phyloP scores from a whole-genome alignment of 208 protist genomes.

The Leishmania amazonensis region DNA sequence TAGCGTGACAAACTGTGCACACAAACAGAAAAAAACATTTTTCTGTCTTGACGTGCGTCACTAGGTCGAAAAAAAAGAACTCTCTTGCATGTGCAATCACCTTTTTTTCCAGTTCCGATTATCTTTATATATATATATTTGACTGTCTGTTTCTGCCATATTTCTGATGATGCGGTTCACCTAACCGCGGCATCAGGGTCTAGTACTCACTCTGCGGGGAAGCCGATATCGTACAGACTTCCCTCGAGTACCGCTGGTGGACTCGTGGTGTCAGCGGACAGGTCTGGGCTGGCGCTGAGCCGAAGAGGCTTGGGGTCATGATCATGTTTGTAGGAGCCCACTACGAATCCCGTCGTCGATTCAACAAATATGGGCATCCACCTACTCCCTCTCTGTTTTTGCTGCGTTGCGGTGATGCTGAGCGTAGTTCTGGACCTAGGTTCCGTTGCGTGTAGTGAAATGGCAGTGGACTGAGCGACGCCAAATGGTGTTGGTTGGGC shows the following conservation, averaged over 20 bases:
- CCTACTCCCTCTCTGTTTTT: background rate
- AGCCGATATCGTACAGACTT: background rate
- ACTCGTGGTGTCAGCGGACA: background rate
- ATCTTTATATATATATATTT: background rate
- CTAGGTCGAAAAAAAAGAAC: background rate
- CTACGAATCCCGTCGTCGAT: background rate
- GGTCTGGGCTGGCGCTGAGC: background rate
- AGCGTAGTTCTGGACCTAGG: background rate
- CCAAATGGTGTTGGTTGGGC: background rate
- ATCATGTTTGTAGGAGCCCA: background rate
- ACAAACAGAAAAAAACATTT: background rate
- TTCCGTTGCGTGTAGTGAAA: background rate
- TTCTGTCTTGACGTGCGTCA: background rate
- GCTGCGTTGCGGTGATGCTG: background rate
- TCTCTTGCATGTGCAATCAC: background rate
- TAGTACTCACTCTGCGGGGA: background rate
- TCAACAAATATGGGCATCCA: background rate
- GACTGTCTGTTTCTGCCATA: background rate
- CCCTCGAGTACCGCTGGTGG: background rate
- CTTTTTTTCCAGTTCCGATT: background rate
- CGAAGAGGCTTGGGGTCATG: background rate
- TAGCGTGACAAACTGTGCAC: background rate
- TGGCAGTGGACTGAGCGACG: background rate
- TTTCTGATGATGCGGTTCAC: background rate
- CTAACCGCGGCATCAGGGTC: background rate